Evolutionary conservation across 495 filamentous ascomycete genomes (phyloP).

Genomic region (Rostrohypoxylon terebratum): DNA sequence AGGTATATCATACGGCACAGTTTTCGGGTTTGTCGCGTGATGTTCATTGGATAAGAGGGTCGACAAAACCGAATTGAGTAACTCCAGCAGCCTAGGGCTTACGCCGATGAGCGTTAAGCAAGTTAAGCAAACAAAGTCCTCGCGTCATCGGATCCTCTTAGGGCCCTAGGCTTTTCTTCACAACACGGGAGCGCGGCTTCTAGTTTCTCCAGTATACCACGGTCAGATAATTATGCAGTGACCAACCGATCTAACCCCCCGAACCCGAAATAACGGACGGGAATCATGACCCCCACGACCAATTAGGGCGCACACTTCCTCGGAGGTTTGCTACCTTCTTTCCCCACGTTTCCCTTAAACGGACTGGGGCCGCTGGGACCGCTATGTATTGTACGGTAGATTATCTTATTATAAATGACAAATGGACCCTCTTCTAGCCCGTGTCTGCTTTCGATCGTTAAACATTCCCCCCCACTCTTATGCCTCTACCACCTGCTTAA

Average conservation of each 20-base stretch:
- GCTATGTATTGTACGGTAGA: slow-evolving; percentile 17
- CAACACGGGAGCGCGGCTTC: slow-evolving; percentile 13
- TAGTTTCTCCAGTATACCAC: slow-evolving; percentile 28
- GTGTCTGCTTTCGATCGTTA: not conserved
- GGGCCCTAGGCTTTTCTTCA: slow-evolving; percentile 14
- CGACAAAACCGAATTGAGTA: slow-evolving; percentile 29
- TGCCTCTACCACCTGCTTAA: slow-evolving; percentile 14
- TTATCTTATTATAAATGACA: slow-evolving; percentile 36
- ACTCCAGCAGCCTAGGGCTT: slow-evolving; percentile 41
- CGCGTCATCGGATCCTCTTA: slow-evolving; percentile 22
- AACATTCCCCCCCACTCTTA: not conserved
- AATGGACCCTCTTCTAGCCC: slow-evolving; percentile 11
- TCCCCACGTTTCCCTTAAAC: slow-evolving; percentile 15
- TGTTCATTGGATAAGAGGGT: slow-evolving; percentile 25
- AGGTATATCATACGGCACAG: slow-evolving; percentile 27
- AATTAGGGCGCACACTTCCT: not conserved
- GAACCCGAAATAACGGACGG: slow-evolving; percentile 30
- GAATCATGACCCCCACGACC: slow-evolving; percentile 37
- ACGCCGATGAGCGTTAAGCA: slow-evolving; percentile 20
- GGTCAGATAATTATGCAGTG: slow-evolving; percentile 39
- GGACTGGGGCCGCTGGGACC: not conserved
- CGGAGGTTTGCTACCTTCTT: slow-evolving; percentile 30
- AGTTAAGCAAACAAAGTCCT: slow-evolving; percentile 29
- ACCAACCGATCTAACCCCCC: slow-evolving; percentile 30
- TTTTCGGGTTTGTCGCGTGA: slow-evolving; percentile 32